Conservation (phyloP, 75 land plant species). For the Cryptomeria japonica region DNA sequence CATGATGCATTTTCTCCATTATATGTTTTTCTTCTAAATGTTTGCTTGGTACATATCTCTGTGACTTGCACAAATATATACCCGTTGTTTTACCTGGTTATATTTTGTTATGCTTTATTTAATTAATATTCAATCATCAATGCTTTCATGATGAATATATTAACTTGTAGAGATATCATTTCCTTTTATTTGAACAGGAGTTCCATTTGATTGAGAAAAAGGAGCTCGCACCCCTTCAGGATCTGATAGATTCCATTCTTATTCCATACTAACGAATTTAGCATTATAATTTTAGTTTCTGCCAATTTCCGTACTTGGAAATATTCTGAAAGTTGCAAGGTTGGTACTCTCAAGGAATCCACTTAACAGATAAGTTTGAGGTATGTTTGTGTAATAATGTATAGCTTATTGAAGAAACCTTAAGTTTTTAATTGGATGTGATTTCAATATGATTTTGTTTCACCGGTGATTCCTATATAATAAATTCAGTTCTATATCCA, state of each 20-base stretch:
- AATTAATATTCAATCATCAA: not conserved
- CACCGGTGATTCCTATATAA: too few relatives aligned
- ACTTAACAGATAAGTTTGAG: not conserved
- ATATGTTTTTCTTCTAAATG: not conserved
- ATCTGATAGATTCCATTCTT: conserved; percentile 91
- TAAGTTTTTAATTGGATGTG: not conserved
- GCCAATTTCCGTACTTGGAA: not conserved
- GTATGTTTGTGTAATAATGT: not conserved
- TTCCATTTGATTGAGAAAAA: conserved; percentile 92
- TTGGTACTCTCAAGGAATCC: not conserved
- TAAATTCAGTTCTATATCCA: too few relatives aligned
- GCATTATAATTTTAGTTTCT: not conserved
- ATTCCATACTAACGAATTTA: conserved; percentile 49
- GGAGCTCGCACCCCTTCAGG: conserved; percentile 97
- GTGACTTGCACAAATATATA: not conserved
- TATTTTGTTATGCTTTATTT: not conserved
- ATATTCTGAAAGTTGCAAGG: not conserved
- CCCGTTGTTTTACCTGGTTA: not conserved
- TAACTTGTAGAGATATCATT: not conserved
- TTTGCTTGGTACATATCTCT: not conserved
- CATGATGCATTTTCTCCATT: not conserved
- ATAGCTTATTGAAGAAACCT: not conserved
- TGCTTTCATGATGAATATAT: not conserved
- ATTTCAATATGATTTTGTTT: not conserved
- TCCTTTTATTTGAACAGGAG: conserved; percentile 50